These are phyloP conservation scores for Mollisiaceae sp. DNA, from an alignment of 2,329 filamentous ascomycete species.

Conservation along the genomic window DNA sequence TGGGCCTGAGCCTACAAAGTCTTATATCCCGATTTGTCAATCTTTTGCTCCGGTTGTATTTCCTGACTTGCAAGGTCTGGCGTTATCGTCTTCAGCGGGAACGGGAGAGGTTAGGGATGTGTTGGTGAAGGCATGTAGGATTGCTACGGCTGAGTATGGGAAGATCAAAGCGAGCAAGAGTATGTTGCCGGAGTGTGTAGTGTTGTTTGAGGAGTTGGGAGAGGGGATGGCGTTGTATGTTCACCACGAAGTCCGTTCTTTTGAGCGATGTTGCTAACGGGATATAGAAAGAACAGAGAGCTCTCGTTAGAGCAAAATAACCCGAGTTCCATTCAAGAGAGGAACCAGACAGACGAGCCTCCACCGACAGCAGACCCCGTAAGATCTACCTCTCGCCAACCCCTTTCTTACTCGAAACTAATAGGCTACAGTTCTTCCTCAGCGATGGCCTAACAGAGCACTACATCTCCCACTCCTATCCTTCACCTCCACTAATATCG, in stretches of 20 bases:
- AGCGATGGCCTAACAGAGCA: constrained; percentile 34
- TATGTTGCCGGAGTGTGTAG: constrained; percentile 22
- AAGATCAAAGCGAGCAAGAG: constrained; percentile 23
- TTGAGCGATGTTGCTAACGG: background rate
- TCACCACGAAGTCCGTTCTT: background rate
- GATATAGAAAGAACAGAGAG: background rate
- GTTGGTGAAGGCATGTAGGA: constrained; percentile 17
- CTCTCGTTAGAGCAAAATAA: background rate
- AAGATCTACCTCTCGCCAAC: background rate
- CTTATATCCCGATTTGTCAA: constrained; percentile 31
- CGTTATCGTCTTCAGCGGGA: background rate
- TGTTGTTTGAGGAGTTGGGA: constrained; percentile 27
- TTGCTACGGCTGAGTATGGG: constrained; percentile 23
- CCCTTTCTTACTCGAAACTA: background rate
- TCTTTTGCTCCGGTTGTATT: constrained; percentile 33
- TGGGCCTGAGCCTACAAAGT: background rate
- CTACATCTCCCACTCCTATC: constrained; percentile 30
- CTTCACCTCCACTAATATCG: background rate
- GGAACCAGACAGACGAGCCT: background rate
- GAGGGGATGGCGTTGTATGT: constrained; percentile 17
- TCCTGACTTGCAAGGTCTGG: constrained; percentile 12
- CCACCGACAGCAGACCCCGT: constrained; percentile 23
- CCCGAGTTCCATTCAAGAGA: background rate
- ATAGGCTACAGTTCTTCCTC: constrained; percentile 27
- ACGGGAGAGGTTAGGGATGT: constrained; percentile 16